These are phyloP conservation scores for Globisporangium paddicum DNA, from an alignment of 352 stramenopile genomes.

Conservation along the genomic window DNA sequence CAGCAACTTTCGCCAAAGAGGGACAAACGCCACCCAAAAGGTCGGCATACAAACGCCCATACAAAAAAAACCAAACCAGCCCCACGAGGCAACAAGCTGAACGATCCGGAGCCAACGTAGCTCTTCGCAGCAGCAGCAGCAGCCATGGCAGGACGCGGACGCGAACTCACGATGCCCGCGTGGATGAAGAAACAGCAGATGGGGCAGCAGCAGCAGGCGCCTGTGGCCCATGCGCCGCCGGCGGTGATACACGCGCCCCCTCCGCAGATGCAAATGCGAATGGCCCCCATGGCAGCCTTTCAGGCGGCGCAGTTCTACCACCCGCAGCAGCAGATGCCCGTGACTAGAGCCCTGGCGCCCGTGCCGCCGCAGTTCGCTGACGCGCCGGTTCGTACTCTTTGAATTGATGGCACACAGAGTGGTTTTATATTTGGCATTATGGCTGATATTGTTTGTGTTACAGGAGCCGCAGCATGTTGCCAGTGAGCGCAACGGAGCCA, in stretches of 20 bases:
- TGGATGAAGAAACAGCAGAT: constrained; percentile 88
- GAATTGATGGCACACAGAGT: neutral
- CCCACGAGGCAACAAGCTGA: neutral
- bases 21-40: neutral
- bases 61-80: constrained; percentile 3
- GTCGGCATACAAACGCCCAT: constrained; percentile 10
- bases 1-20: neutral
- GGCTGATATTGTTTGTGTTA: no score
- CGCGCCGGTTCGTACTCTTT: constrained; percentile 34
- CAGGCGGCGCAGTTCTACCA: constrained; percentile 1
- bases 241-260: constrained; percentile 7
- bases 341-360: neutral
- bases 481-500: constrained; percentile 8
- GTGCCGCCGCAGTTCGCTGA: constrained; percentile 55
- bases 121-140: neutral
- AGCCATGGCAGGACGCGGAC: constrained; percentile 70
- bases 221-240: constrained; percentile 1
- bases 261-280: constrained; percentile 1
- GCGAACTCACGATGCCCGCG: constrained; percentile 79
- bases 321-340: constrained; percentile 5
- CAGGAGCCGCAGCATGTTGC: neutral
- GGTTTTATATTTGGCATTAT: no score
- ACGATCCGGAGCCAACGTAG: neutral
- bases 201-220: constrained; percentile 34
- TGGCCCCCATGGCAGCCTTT: neutral